Evolutionary conservation across 495 filamentous ascomycete genomes (phyloP).

Genomic region (Tuber magnatum): DNA sequence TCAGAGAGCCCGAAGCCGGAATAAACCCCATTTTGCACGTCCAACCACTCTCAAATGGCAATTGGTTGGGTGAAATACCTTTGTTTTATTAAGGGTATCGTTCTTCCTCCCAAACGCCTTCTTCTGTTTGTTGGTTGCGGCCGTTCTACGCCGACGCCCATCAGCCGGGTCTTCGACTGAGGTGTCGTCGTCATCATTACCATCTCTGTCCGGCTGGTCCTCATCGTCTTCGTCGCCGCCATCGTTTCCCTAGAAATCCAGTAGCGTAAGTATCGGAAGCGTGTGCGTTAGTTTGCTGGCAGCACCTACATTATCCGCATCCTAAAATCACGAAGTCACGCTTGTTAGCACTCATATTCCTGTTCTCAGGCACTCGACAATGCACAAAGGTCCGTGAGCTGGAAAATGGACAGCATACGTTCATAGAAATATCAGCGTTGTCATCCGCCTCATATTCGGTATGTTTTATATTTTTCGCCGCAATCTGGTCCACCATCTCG

Average conservation of each 20-base stretch:
- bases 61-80: slow-evolving; percentile 52
- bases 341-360: slow-evolving; percentile 24
- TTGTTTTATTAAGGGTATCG: slow-evolving; percentile 76
- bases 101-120: slow-evolving; percentile 94
- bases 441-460: slow-evolving; percentile 34
- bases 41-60: slow-evolving; percentile 9
- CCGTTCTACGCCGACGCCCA: slow-evolving; percentile 75
- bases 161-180: slow-evolving; percentile 48
- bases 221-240: slow-evolving; percentile 19
- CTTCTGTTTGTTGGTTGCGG: slow-evolving; percentile 78
- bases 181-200: slow-evolving; percentile 37
- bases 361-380: not conserved
- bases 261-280: slow-evolving; percentile 14
- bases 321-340: slow-evolving; percentile 34
- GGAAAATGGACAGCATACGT: slow-evolving; percentile 31
- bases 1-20: slow-evolving; percentile 35
- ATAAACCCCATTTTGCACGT: slow-evolving; percentile 20
- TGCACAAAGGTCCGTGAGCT: slow-evolving; percentile 6
- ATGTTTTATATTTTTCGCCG: slow-evolving; percentile 22
- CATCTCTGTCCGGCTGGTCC: slow-evolving; percentile 23
- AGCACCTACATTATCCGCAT: slow-evolving; percentile 39
- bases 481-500: slow-evolving; percentile 38
- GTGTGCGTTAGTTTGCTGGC: slow-evolving; percentile 1
- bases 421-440: slow-evolving; percentile 38
- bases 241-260: slow-evolving; percentile 22